These are phyloP conservation scores for Suillus decipiens DNA, from an alignment of 768 basidiomycete genomes.

Conservation along the genomic window DNA sequence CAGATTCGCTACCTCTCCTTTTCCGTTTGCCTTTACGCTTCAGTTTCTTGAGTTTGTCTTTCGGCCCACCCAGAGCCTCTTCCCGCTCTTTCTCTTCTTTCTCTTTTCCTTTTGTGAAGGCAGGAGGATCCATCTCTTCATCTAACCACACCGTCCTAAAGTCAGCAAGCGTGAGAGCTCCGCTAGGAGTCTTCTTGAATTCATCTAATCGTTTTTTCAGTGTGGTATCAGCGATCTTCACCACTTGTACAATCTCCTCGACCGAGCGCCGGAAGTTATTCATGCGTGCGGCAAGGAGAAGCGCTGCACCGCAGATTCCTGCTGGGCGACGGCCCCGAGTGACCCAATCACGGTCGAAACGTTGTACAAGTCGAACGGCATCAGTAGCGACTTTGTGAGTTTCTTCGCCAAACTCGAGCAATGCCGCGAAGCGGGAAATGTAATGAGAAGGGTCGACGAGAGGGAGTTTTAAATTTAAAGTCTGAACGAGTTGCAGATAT, in stretches of 20 bases:
- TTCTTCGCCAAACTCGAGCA: conserved; percentile 96
- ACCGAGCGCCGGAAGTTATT: conserved; percentile 93
- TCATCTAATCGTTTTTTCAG: conserved; percentile 92
- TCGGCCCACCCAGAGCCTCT: conserved; percentile 36
- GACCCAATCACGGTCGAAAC: conserved; percentile 98
- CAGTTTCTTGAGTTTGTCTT: conserved; percentile 29
- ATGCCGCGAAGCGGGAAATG: conserved; percentile 90
- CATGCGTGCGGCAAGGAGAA: conserved; percentile 96
- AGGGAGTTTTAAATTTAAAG: conserved; percentile 80
- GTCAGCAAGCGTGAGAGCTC: conserved; percentile 82
- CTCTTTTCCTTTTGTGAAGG: conserved; percentile 77
- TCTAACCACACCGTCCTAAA: conserved; percentile 91
- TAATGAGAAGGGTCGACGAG: conserved; percentile 96
- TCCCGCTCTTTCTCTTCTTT: conserved; percentile 60
- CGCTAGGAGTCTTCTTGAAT: conserved; percentile 89
- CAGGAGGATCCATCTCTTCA: conserved; percentile 90
- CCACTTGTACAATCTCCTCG: conserved; percentile 97
- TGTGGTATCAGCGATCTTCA: conserved; percentile 97
- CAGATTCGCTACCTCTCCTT: conserved; percentile 41
- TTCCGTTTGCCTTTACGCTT: conserved; percentile 39
- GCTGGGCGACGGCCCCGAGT: conserved; percentile 92
- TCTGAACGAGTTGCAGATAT: conserved; percentile 91
- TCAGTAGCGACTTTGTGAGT: conserved; percentile 90
- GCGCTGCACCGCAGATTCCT: conserved; percentile 95
- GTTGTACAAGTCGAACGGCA: conserved; percentile 88